Percentiles rank a stretch among this genome's conserved stretches.
These are phyloP conservation scores for Podaxis sp. DNA, from an alignment of 768 basidiomycete species.

Conservation along the genomic window DNA sequence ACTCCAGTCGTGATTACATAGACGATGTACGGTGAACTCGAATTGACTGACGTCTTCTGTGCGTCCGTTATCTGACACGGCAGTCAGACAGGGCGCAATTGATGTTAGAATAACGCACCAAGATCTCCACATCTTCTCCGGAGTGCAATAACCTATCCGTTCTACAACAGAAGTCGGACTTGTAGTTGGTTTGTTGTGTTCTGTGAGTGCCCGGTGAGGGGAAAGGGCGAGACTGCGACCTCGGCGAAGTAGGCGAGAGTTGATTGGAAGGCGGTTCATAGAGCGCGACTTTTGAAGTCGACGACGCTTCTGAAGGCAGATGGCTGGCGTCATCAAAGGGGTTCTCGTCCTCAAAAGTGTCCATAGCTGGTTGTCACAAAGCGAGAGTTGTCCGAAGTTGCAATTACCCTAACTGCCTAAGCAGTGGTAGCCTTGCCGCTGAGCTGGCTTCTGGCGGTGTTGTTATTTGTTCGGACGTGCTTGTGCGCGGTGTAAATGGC, in stretches of 20 bases:
- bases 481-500: background rate
- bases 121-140: slow-evolving; percentile 77
- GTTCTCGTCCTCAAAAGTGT: slow-evolving; percentile 61
- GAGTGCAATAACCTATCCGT: slow-evolving; percentile 77
- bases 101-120: slow-evolving; percentile 40
- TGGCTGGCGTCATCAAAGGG: slow-evolving; percentile 51
- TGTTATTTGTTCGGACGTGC: background rate
- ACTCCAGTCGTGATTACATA: slow-evolving; percentile 93
- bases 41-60: slow-evolving; percentile 86
- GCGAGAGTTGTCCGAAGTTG: slow-evolving; percentile 7
- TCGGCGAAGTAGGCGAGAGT: slow-evolving; percentile 44
- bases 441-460: background rate
- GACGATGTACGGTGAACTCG: slow-evolving; percentile 88
- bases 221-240: slow-evolving; percentile 38
- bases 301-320: slow-evolving; percentile 49
- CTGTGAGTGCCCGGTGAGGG: slow-evolving; percentile 53
- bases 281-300: slow-evolving; percentile 47
- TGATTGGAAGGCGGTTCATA: slow-evolving; percentile 60
- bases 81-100: slow-evolving; percentile 8
- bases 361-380: slow-evolving; percentile 25
- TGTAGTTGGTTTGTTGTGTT: slow-evolving; percentile 48
- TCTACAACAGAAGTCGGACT: slow-evolving; percentile 75
- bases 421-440: background rate
- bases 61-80: slow-evolving; percentile 81
- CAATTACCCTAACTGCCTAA: background rate